Evolutionary conservation across 805 yeast genomes (phyloP).

Genomic region (Schizosaccharomyces octosporus): DNA sequence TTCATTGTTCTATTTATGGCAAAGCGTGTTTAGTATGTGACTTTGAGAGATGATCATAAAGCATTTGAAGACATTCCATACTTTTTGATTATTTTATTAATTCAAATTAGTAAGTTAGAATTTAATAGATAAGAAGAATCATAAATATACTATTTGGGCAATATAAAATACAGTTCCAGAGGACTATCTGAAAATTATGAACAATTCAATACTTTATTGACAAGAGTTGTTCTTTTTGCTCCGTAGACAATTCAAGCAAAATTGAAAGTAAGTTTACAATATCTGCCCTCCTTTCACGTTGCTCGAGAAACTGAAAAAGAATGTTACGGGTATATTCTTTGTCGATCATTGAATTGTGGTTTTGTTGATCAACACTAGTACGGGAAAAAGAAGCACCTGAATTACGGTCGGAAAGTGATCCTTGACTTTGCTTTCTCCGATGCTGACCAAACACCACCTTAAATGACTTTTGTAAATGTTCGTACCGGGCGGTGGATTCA

Average conservation of each 20-base stretch:
- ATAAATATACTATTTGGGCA: no score
- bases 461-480: not conserved
- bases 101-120: no score
- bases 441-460: not conserved
- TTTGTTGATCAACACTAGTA: not conserved
- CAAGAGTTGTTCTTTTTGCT: not conserved
- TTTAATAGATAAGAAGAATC: no score
- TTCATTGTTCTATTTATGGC: no score
- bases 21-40: no score
- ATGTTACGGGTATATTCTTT: not conserved
- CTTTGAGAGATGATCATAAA: no score
- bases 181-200: not conserved
- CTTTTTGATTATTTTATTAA: no score
- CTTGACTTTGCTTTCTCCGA: not conserved
- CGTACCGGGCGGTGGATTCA: not conserved
- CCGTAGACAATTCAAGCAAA: not conserved
- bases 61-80: no score
- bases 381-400: not conserved
- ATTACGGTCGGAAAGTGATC: not conserved
- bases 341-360: not conserved
- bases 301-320: not conserved
- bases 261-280: not conserved
- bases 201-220: not conserved
- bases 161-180: no score
- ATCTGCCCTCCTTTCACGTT: not conserved